Base-by-base conservation (phyloP, 2,329 filamentous ascomycete genomes). In the Emmonsia crescens region DNA sequence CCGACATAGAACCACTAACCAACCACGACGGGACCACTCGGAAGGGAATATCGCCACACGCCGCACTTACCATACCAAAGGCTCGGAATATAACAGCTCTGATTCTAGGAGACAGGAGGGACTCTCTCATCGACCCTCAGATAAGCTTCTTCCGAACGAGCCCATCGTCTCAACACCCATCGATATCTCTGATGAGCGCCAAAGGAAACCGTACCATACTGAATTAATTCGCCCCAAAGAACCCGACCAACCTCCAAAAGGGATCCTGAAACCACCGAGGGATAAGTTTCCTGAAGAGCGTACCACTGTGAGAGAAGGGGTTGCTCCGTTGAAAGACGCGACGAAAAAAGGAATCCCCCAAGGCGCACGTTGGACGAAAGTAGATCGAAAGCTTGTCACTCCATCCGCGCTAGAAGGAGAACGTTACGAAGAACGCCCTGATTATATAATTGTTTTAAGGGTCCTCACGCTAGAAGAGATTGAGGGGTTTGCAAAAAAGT, bases 321-420 rank as follows among this genome's bases (percentile, higher is more conserved):
- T 96, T 6, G 91, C 92, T 1, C 92, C 92, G n/a, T 84, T 96
- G 71, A 96, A 96, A 76, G 91, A 96, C 71, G 86, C 89, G 57
- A 86, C 88, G 73, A 86, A 85, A 71, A 85, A 87, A 64, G 87
- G 89, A 46, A 89, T 91, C 38, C 89, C 89, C 0, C 76, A 86
- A 0, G 89, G 88, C 62, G 92, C 92, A 40, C 84, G 91, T 60
- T 96, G 92, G 92, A 96, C 92, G 55, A 96, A 94, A 77, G 92
- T 97, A 71, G 89, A 88, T 71, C 85, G 92, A 61, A 86, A 88
- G 66, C 82, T 96, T 61, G 92, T 97, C 68, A 96, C 95, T 68
- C 91, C 92, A 0, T 89, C 93, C 67, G 91, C 92, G 0, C 77
- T 97, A 55, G 88, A 89, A 62, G 83, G 89, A 64, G 92, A 96